Percentiles rank a stretch among this genome's conserved stretches.
Evolutionary conservation across 2,329 filamentous ascomycete species (phyloP).

Genomic region (Epichloe baconii): DNA sequence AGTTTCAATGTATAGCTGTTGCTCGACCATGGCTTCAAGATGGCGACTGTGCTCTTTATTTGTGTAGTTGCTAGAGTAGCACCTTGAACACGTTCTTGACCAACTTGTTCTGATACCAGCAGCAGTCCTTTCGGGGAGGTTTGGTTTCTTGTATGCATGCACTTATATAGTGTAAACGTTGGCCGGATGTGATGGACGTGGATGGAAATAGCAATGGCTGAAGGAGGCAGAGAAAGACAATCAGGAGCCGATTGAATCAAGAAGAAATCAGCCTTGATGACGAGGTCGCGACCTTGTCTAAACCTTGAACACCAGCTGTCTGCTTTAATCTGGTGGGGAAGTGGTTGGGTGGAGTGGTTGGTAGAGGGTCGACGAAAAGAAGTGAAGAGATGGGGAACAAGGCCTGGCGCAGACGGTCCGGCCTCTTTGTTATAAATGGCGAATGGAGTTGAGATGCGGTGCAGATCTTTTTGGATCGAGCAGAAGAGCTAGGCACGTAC

Average conservation of each 20-base stretch:
- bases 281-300: slow-evolving; percentile 16
- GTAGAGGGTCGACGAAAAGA: neutral
- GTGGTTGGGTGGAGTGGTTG: neutral
- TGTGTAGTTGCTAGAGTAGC: neutral
- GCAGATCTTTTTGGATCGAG: slow-evolving; percentile 5
- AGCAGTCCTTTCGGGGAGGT: neutral
- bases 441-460: slow-evolving; percentile 8
- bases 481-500: neutral
- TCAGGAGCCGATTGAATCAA: neutral
- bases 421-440: slow-evolving; percentile 11
- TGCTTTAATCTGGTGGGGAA: slow-evolving; percentile 8
- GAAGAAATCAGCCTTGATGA: slow-evolving; percentile 14
- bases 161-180: neutral
- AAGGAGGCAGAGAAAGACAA: neutral
- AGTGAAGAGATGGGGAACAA: slow-evolving; percentile 3
- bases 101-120: neutral
- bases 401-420: slow-evolving; percentile 9
- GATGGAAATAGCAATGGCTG: neutral
- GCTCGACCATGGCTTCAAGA: slow-evolving; percentile 21
- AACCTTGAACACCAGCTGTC: slow-evolving; percentile 1
- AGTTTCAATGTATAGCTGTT: slow-evolving; percentile 18
- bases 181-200: neutral
- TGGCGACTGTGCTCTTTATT: neutral
- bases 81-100: neutral
- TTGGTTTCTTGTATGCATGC: neutral